phyloP scores from a whole-genome alignment of 257 asterid species.

The Nicotiana tabacum region DNA sequence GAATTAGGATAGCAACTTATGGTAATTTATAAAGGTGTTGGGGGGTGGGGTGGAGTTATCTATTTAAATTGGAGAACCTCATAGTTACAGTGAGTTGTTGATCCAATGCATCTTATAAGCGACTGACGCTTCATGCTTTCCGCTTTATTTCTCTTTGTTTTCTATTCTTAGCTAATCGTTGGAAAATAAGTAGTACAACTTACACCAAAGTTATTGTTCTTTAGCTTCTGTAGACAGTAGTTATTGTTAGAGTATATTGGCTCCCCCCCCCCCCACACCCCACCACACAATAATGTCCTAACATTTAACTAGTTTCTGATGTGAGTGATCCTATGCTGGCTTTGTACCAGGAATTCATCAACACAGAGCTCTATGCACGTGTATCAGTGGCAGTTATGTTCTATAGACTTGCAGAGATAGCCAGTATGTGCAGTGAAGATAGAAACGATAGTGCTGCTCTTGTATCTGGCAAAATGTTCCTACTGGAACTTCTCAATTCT shows the following conservation, averaged over 20 bases:
- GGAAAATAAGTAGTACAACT: not conserved
- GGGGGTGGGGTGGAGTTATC: not conserved
- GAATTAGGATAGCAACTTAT: not conserved
- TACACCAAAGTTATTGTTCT: not conserved
- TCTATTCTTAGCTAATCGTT: not conserved
- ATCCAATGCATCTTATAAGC: not conserved
- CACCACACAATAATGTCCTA: not conserved
- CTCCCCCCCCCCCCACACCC: no score
- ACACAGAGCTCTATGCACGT: conserved; percentile 94
- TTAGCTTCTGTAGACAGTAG: not conserved
- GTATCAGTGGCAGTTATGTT: conserved; percentile 92
- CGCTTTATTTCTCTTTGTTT: not conserved
- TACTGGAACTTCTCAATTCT: conserved; percentile 72
- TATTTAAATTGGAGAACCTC: not conserved
- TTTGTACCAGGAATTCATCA: conserved; percentile 69
- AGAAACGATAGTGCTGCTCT: conserved; percentile 32
- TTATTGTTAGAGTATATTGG: not conserved
- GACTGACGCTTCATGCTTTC: not conserved
- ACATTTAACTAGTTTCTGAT: not conserved
- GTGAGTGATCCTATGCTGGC: conserved; percentile 11
- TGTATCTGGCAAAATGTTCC: conserved; percentile 72
- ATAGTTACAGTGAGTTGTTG: not conserved
- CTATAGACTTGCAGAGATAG: conserved; percentile 64
- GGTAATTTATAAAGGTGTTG: not conserved
- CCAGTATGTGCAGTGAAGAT: conserved; percentile 26